Evolutionary conservation across 306 rosid species (phyloP), one percentile per base, ranked within the genome.

Genomic region (Malus sylvestris): DNA sequence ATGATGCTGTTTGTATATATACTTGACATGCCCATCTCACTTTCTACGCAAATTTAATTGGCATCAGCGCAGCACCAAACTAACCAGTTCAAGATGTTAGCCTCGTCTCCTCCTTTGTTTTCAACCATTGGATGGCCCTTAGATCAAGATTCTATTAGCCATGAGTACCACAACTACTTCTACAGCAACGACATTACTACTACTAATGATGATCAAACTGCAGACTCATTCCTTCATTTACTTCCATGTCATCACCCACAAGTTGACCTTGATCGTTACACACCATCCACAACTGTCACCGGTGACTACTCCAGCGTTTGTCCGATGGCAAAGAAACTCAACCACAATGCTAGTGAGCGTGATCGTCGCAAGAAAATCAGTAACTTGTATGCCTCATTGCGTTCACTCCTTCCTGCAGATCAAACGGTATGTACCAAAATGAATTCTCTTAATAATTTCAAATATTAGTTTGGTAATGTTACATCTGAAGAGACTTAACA

Each of bases 311-410:
- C 6, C 61, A 70, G 68, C 0, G 60, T 59, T 55, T 78, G 74
- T 3, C 65, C 72, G 4, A 63, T 63, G 80, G 82, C 70, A 2
- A 89, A 81, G 89, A 93, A 93, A 84, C 91, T 86, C 30, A 83
- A 78, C 72, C 98, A 93, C 80, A 93, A 91, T 70, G 98, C 94
- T 20, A 88, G 87, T 27, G 98, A 93, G 80, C 96, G 94, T 4
- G 88, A 87, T 79, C 98, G 96, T 32, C 96, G 97, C 69, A 90
- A 87, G 88, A 93, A 87, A 84, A 83, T 93, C 80, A 93, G 89
- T 71, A 10, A 38, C 72, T 70, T 91, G 79, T 89, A 87, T 72
- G 86, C 91, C 3, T 88, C 97, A 29, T 85, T 94, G n/a, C 95
- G 94, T 22, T 77, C 91, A 0, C 83, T 94, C 49, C 89, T 94